Evolutionary conservation across 2,329 filamentous ascomycete species (phyloP).

Genomic region (Botrytis fragariae): DNA sequence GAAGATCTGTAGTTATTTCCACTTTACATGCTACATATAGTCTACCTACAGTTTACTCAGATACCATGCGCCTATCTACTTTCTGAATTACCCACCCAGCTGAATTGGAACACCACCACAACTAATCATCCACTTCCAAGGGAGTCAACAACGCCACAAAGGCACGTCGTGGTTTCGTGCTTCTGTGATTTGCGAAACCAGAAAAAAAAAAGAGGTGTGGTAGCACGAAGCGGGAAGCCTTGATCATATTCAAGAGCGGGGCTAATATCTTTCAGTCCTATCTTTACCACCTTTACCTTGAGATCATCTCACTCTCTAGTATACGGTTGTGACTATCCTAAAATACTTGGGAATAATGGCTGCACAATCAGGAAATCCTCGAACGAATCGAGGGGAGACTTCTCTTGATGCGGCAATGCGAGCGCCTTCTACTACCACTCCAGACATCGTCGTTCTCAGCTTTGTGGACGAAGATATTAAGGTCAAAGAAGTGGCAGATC

Average conservation of each 20-base stretch:
- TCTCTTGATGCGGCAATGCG: conserved; percentile 45
- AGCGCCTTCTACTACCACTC: conserved; percentile 41
- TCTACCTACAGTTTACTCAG: neutral
- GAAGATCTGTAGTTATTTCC: neutral
- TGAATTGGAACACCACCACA: conserved; percentile 12
- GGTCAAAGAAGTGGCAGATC: conserved; percentile 40
- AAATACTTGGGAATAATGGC: neutral
- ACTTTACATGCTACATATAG: neutral
- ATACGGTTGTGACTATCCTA: neutral
- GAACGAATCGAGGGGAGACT: conserved; percentile 22
- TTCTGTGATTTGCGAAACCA: neutral
- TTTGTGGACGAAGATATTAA: conserved; percentile 37
- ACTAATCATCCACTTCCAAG: conserved; percentile 1
- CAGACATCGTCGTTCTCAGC: conserved; percentile 44
- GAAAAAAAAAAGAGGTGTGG: conserved; percentile 17
- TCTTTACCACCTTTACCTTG: neutral
- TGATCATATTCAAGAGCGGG: conserved; percentile 14
- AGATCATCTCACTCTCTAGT: neutral
- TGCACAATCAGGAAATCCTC: neutral
- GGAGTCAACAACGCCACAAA: conserved; percentile 10
- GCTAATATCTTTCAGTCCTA: conserved; percentile 18
- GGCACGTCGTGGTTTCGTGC: neutral
- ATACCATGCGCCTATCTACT: neutral
- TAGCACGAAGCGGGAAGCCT: conserved; percentile 16
- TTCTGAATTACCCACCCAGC: conserved; percentile 3